Percentiles rank a stretch among this genome's conserved stretches.
Evolutionary conservation across 371 early-diverging fungal genomes (phyloP).

Genomic region (Caulochytrium protostelioides): DNA sequence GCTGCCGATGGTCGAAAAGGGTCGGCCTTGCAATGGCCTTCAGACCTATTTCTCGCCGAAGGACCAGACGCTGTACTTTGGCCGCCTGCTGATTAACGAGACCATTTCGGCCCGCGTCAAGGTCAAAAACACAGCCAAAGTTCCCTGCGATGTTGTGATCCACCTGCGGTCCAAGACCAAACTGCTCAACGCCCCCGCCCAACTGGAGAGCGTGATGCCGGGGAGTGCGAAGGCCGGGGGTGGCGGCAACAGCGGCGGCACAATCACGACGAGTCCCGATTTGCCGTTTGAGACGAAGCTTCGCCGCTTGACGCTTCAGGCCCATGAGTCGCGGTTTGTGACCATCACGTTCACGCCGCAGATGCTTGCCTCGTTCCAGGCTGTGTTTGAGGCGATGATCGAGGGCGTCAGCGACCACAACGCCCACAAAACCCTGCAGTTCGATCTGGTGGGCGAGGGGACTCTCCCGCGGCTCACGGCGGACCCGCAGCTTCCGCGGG

Average conservation of each 20-base stretch:
- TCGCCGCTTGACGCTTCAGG: conserved; percentile 23
- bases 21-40: conserved; percentile 27
- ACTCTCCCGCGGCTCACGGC: conserved; percentile 25
- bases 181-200: conserved; percentile 14
- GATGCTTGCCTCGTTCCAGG: conserved; percentile 26
- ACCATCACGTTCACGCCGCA: conserved; percentile 27
- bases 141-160: conserved; percentile 26
- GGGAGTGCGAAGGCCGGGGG: too few relatives aligned
- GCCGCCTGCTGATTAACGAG: conserved; percentile 25
- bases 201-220: too few relatives aligned
- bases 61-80: conserved; percentile 29
- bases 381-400: conserved; percentile 28
- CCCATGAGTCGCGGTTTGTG: conserved; percentile 27
- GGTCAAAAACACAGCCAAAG: conserved; percentile 31
- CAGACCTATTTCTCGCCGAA: conserved; percentile 32
- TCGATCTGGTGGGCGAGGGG: conserved; percentile 34
- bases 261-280: too few relatives aligned
- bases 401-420: conserved; percentile 19
- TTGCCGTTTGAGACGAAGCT: conserved; percentile 34
- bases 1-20: conserved; percentile 23
- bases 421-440: conserved; percentile 14
- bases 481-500: conserved; percentile 17
- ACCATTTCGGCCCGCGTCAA: conserved; percentile 27
- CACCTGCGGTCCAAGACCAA: conserved; percentile 22
- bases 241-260: too few relatives aligned